A percentile compares a stretch with the other conserved stretches of the same genome.
These are phyloP conservation scores for Evernia prunastri DNA, from an alignment of 495 filamentous ascomycete species.

Conservation along the genomic window DNA sequence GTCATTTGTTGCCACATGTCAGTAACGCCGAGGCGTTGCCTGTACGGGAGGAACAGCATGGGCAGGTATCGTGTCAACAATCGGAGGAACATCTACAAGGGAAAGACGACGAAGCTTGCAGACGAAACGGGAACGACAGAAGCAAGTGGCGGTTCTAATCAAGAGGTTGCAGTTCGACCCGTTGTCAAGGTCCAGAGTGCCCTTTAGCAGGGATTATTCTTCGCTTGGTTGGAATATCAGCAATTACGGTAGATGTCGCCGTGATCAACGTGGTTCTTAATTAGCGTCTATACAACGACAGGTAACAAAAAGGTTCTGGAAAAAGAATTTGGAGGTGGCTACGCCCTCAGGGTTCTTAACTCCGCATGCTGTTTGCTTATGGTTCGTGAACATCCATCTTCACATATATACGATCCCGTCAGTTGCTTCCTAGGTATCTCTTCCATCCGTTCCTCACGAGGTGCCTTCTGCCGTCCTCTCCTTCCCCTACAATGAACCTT, in stretches of 20 bases:
- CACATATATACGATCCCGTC: neutral
- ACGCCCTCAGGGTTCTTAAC: neutral
- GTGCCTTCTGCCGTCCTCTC: constrained; percentile 53
- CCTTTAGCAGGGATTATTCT: neutral
- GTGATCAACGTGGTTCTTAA: too few relatives aligned
- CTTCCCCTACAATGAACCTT: constrained; percentile 63
- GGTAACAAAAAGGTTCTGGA: too few relatives aligned
- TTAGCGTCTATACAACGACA: too few relatives aligned
- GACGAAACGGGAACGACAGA: neutral
- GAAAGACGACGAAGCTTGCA: neutral
- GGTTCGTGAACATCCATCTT: neutral
- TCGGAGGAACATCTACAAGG: neutral
- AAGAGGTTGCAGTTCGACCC: neutral
- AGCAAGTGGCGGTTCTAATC: neutral
- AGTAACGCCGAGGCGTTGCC: neutral
- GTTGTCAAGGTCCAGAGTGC: neutral
- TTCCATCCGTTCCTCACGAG: constrained; percentile 73
- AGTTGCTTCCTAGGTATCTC: constrained; percentile 56
- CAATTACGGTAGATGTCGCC: neutral
- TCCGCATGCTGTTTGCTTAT: neutral
- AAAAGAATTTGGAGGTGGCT: too few relatives aligned
- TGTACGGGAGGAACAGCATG: neutral
- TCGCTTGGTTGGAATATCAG: neutral
- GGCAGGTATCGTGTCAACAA: neutral
- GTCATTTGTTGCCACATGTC: neutral